These are phyloP conservation scores for Echites panduratus DNA, from an alignment of 257 asterid genomes.

Conservation along the genomic window DNA sequence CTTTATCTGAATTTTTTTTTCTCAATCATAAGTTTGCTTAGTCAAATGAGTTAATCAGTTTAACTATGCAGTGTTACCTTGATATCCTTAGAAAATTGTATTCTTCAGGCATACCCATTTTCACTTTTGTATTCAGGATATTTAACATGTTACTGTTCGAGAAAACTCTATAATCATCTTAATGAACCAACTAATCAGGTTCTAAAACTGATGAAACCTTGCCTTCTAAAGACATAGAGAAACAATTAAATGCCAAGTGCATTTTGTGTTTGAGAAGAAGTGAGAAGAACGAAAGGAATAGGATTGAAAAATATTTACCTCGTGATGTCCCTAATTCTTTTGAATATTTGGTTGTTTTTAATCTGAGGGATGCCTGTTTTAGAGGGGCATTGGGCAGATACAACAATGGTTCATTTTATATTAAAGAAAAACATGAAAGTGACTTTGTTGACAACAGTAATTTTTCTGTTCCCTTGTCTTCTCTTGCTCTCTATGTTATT, in stretches of 20 bases:
- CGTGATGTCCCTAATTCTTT: neutral
- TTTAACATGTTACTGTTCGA: neutral
- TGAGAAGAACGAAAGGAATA: neutral
- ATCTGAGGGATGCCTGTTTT: neutral
- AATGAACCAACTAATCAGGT: neutral
- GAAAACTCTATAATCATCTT: no score
- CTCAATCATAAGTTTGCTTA: neutral
- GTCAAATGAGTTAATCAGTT: neutral
- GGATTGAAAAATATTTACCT: neutral
- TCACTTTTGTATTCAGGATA: neutral
- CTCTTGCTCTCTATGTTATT: neutral
- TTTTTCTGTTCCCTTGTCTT: neutral
- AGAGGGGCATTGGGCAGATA: neutral
- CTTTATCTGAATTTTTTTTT: neutral
- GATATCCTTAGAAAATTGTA: neutral
- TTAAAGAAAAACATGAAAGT: neutral
- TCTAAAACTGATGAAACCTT: neutral
- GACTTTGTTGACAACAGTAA: neutral
- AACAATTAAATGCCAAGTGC: neutral
- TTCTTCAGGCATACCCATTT: neutral
- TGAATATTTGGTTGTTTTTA: neutral
- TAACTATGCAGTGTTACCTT: neutral
- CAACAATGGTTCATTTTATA: neutral
- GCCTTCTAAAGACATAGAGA: slow-evolving; percentile 1
- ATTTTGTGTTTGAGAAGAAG: neutral